These are phyloP conservation scores for Smallanthus sonchifolius DNA, from an alignment of 129 eudicot genomes.

Conservation along the genomic window DNA sequence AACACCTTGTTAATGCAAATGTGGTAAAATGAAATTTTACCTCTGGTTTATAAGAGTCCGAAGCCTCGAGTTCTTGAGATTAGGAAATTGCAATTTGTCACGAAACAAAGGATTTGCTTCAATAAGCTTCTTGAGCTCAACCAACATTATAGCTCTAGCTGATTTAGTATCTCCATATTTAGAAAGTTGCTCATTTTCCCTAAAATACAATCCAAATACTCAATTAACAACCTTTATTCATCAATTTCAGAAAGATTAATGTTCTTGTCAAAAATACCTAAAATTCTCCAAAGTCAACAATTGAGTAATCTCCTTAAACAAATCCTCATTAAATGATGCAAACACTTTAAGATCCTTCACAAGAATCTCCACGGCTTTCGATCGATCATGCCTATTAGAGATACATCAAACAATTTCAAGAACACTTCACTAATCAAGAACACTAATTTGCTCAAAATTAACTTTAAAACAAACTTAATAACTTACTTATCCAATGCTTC, in stretches of 20 bases:
- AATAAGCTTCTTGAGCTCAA: conserved; percentile 87
- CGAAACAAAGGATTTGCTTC: conserved; percentile 95
- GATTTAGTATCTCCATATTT: conserved; percentile 92
- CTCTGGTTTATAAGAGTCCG: conserved; percentile 94
- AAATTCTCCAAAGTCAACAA: conserved; percentile 79
- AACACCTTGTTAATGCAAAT: background rate
- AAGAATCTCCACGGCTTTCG: conserved; percentile 83
- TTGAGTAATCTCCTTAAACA: conserved; percentile 89
- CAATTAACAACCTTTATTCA: background rate
- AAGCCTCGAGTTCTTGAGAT: conserved; percentile 80
- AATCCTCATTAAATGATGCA: conserved; percentile 89
- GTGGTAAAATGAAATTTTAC: conserved; percentile 19
- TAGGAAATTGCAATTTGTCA: conserved; percentile 81
- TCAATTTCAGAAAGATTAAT: background rate
- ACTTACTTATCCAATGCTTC: conserved; percentile 93
- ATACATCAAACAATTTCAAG: conserved; percentile 7
- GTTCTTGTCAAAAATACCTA: conserved; percentile 43
- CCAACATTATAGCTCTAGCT: conserved; percentile 89
- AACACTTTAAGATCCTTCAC: conserved; percentile 96
- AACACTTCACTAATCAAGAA: background rate
- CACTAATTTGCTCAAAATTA: background rate
- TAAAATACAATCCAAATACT: conserved; percentile 25
- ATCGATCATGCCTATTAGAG: conserved; percentile 53
- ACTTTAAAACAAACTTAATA: background rate
- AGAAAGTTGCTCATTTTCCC: conserved; percentile 90